Evolutionary conservation across 352 stramenopile genomes (phyloP), one percentile per base, ranked within the genome.

Genomic region (Pythium chondricola): DNA sequence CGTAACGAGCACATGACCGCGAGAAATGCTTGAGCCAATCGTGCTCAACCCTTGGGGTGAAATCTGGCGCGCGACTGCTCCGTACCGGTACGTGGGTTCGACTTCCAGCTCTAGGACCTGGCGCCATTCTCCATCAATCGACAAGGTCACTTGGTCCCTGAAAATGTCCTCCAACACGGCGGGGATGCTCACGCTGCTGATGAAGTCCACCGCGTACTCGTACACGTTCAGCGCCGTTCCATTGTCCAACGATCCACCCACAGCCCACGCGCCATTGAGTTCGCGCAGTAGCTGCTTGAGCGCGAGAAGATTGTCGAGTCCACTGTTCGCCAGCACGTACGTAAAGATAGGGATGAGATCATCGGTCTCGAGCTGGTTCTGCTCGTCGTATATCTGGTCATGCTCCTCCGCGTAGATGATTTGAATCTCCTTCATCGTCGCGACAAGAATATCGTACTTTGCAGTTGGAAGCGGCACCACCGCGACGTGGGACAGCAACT

Each of bases 291-390:
- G 58, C 17, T 78, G 69, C 50, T 86, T 87, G 17, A 91, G 56
- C n/a, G 79, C 83, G 7, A 92, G 65, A 0, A 95, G 56, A 37
- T 95, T 95, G 43, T 93, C 81, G 17, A 93, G 53, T 1, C 80
- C 82, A 40, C 81, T 93, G 58, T 95, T 93, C 18, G 82, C 82
- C 36, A 95, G 44, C n/a, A 95, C 80, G 48, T 86, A 95, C 16
- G 83, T 95, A 46, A 95, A 95, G 51, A 95, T 93, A 16, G 83
- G 83, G 37, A 93, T 88, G 21, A 95, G 69, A 48, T 95, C 83
- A 43, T 95, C 83, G 0, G 79, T 88, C 48, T 90, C 77, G 11
- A 93, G 68, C 14, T 65, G 61, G 33, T 53, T 56, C 16, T 80
- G 66, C 21, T 66, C 48, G 41, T 88, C 70, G 17, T 61, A 44